phyloP scores from a whole-genome alignment of 495 filamentous ascomycete genomes.

The Chaetomium tenue region DNA sequence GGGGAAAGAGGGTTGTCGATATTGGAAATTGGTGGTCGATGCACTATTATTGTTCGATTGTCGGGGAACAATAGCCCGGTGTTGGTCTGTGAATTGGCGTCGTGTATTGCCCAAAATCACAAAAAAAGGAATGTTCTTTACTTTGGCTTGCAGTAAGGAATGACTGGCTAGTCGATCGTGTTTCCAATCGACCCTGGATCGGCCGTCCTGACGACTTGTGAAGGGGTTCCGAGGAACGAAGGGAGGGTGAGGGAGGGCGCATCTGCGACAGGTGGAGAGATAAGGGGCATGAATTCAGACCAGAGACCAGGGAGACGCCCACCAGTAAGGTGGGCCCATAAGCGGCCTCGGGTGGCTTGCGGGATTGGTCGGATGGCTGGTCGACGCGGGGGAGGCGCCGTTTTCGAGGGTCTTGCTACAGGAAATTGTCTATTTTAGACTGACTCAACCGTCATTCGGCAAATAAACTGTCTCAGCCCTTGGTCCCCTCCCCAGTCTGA shows the following conservation, averaged over 20 bases:
- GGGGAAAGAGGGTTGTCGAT: slow-evolving; percentile 7
- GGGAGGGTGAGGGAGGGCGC: slow-evolving; percentile 17
- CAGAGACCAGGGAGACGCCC: not conserved
- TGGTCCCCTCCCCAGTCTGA: not conserved
- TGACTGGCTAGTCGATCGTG: slow-evolving; percentile 22
- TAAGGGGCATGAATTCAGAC: slow-evolving; percentile 19
- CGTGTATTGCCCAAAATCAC: not conserved
- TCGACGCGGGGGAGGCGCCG: slow-evolving; percentile 10
- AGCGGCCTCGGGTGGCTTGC: not conserved
- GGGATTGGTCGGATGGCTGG: slow-evolving; percentile 12
- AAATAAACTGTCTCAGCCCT: no score
- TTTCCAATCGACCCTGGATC: slow-evolving; percentile 15
- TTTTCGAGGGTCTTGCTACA: not conserved
- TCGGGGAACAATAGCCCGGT: slow-evolving; percentile 20
- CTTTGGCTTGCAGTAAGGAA: slow-evolving; percentile 20
- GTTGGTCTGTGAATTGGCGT: slow-evolving; percentile 6
- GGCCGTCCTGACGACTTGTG: slow-evolving; percentile 13
- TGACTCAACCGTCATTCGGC: no score
- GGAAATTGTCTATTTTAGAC: not conserved
- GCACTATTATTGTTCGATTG: slow-evolving; percentile 19
- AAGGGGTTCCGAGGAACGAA: slow-evolving; percentile 11
- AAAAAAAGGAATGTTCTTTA: slow-evolving; percentile 11
- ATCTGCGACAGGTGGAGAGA: slow-evolving; percentile 23
- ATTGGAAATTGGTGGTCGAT: not conserved
- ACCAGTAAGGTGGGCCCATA: not conserved